phyloP scores from a whole-genome alignment of 768 basidiomycete species.

The Polyporus arcularius region DNA sequence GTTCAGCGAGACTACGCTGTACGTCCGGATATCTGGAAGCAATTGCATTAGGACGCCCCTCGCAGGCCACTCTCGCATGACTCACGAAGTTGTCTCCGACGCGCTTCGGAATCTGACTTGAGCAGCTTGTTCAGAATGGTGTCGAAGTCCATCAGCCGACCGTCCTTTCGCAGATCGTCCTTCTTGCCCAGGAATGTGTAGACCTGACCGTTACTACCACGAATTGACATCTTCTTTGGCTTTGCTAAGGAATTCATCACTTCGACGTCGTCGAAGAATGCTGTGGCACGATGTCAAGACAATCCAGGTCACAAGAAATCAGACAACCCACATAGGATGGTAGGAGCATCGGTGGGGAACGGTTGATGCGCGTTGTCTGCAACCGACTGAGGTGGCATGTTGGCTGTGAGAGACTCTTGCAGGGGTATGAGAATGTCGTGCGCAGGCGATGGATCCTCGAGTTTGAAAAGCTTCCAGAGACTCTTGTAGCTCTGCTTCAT shows the following conservation, averaged over 20 bases:
- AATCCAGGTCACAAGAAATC: background rate
- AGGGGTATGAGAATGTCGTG: constrained; percentile 83
- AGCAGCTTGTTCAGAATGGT: constrained; percentile 96
- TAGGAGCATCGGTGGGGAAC: constrained; percentile 76
- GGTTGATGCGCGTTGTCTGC: constrained; percentile 70
- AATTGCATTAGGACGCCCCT: background rate
- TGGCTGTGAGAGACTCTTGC: constrained; percentile 89
- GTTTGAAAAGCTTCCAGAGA: constrained; percentile 43
- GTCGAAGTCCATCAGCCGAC: constrained; percentile 97
- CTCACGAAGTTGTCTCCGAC: constrained; percentile 87
- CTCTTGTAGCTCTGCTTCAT: constrained; percentile 54
- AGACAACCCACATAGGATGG: constrained; percentile 49
- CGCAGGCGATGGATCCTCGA: constrained; percentile 35
- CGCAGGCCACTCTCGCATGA: constrained; percentile 10
- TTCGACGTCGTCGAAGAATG: constrained; percentile 79
- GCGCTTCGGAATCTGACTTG: constrained; percentile 91
- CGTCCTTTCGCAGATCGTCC: constrained; percentile 97
- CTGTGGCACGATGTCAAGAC: constrained; percentile 39
- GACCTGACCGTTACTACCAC: constrained; percentile 75
- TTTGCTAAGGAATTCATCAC: constrained; percentile 91
- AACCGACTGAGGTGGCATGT: constrained; percentile 73
- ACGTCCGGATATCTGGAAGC: constrained; percentile 84
- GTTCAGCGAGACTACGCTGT: constrained; percentile 97
- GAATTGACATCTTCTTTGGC: constrained; percentile 87
- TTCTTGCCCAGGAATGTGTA: constrained; percentile 97